A percentile compares a stretch with the other conserved stretches of the same genome.
These are phyloP conservation scores for Biscogniauxia marginata DNA, from an alignment of 2,329 filamentous ascomycete species.

Conservation along the genomic window DNA sequence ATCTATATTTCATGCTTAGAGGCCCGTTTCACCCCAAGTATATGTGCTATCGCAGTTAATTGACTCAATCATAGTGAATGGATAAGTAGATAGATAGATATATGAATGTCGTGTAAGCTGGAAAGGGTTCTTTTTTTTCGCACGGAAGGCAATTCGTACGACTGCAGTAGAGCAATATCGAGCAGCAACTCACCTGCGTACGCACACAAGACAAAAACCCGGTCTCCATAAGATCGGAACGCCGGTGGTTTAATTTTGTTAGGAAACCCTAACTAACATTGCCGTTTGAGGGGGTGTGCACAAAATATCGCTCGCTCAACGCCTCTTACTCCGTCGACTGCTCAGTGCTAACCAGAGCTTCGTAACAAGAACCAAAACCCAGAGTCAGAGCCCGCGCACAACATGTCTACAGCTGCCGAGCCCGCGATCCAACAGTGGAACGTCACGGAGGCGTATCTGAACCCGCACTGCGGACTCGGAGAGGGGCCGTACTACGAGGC, in stretches of 20 bases:
- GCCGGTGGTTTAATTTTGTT: neutral
- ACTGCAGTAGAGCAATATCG: neutral
- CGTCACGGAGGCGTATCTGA: slow-evolving; percentile 55
- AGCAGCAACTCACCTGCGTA: neutral
- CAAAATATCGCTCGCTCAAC: neutral
- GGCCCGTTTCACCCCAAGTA: neutral
- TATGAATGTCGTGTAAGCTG: neutral
- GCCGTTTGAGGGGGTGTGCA: neutral
- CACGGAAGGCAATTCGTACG: neutral
- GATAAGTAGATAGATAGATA: neutral
- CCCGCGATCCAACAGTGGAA: slow-evolving; percentile 47
- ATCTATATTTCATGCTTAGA: neutral
- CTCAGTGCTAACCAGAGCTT: neutral
- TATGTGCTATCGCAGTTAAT: neutral
- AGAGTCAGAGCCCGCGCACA: slow-evolving; percentile 1
- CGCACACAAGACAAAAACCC: neutral
- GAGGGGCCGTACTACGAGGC: slow-evolving; percentile 75
- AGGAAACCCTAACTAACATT: neutral
- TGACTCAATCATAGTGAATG: neutral
- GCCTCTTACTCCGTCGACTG: too few relatives aligned
- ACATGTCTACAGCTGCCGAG: slow-evolving; percentile 31
- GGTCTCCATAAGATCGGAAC: neutral
- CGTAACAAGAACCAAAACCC: neutral
- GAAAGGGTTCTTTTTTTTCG: neutral
- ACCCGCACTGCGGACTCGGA: slow-evolving; percentile 64